Percentiles rank a stretch among this genome's conserved stretches.
Conservation (phyloP, 805 yeast species). For the Kodamaea kaohsiungensis region DNA sequence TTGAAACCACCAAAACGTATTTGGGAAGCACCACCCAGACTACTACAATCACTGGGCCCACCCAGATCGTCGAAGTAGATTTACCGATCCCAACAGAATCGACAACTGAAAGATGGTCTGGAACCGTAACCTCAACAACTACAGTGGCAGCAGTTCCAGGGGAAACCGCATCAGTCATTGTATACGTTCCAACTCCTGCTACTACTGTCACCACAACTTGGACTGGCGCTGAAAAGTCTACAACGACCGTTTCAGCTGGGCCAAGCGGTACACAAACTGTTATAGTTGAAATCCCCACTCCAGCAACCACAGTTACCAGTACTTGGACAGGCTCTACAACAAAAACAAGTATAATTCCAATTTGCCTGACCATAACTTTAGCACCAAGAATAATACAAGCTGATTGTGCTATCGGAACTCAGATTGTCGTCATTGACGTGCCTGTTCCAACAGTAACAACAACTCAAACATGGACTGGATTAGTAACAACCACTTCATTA, state of each 20-base stretch:
- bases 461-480: not conserved
- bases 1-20: not conserved
- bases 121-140: slow-evolving; percentile 2
- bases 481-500: not conserved
- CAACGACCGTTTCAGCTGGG: not conserved
- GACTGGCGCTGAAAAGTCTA: not conserved
- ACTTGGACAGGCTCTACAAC: not conserved
- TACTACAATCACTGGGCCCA: not conserved
- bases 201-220: not conserved
- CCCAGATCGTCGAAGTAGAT: not conserved
- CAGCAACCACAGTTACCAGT: not conserved
- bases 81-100: not conserved
- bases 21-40: not conserved
- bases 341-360: not conserved
- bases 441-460: not conserved
- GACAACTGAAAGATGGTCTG: slow-evolving; percentile 1
- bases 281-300: too few species aligned
- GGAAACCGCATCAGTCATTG: slow-evolving; percentile 4
- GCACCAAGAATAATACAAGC: not conserved
- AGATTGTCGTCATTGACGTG: not conserved
- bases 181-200: not conserved
- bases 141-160: slow-evolving; percentile 9
- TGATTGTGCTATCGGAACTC: not conserved
- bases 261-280: not conserved
- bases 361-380: not conserved